Conservation (phyloP, 805 yeast species). For the Metschnikowia sp. region DNA sequence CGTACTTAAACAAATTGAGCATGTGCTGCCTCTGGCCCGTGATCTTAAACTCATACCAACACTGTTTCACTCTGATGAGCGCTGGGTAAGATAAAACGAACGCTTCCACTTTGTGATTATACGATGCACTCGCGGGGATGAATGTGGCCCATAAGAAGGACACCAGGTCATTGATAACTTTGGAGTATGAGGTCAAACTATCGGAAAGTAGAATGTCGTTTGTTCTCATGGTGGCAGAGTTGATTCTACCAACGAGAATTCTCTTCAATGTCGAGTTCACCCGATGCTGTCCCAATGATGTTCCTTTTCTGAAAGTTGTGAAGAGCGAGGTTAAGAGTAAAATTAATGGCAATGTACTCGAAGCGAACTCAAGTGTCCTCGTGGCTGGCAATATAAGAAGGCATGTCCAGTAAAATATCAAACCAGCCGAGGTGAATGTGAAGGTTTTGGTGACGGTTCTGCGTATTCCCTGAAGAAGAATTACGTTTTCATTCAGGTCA, state of each 20-base stretch:
- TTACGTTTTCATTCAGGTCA: slow-evolving; percentile 27
- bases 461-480: slow-evolving; percentile 35
- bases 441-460: slow-evolving; percentile 27
- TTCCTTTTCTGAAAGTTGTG: slow-evolving; percentile 34
- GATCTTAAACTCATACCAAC: slow-evolving; percentile 61
- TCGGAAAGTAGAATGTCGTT: slow-evolving; percentile 84
- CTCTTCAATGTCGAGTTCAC: slow-evolving; percentile 50
- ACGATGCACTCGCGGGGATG: slow-evolving; percentile 17
- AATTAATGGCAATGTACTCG: slow-evolving; percentile 1
- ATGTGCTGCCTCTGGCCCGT: slow-evolving; percentile 55
- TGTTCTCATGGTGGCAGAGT: slow-evolving; percentile 52
- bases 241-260: slow-evolving; percentile 57
- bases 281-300: slow-evolving; percentile 38
- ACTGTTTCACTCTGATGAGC: slow-evolving; percentile 76
- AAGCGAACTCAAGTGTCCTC: not conserved
- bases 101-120: slow-evolving; percentile 30
- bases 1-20: slow-evolving; percentile 72
- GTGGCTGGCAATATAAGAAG: slow-evolving; percentile 3
- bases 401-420: slow-evolving; percentile 18
- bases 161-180: slow-evolving; percentile 69
- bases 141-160: slow-evolving; percentile 48
- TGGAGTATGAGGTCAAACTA: slow-evolving; percentile 76
- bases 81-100: slow-evolving; percentile 53
- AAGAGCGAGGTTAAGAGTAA: slow-evolving; percentile 1
- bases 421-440: slow-evolving; percentile 17